Base-by-base conservation (phyloP, 768 basidiomycete genomes). In the Pulveroboletus frians region DNA sequence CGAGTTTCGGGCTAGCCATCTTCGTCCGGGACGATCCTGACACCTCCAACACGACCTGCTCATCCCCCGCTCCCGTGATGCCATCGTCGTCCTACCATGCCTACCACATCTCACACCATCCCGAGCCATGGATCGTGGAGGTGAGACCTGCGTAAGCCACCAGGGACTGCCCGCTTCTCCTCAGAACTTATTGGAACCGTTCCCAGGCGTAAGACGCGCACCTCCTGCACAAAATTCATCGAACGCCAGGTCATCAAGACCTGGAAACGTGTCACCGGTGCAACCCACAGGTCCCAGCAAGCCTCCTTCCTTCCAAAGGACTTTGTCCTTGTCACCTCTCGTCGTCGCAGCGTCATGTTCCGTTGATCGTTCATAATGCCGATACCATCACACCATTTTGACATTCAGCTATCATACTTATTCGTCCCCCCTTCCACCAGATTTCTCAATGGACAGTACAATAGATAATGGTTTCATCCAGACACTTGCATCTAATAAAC, bases 221-320 rank as follows among this genome's bases (percentile, higher is more conserved):
- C 43, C 9, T 70, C 78, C 4, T 67, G 66, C 54, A 65, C 72
- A 11, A 81, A 79, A 52, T 66, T 64, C 57, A 63, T 85, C 49
- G 76, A 81, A 58, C 81, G 84, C 47, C 79, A 77, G 61, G 66
- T 84, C 51, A 65, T 85, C 46, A 68, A 72, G 37, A 71, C 75
- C 9, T 85, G 84, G 84, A 85, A 85, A 59, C 66, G 73, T 34
- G 65, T 85, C 58, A 83, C 81, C 21, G 69, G 73, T 20, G 67
- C 70, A 27, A 73, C 77, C 29, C 79, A 78, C 53, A 80, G 73
- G 46, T 69, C 69, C 30, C 73, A 76, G 21, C 76, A 79, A 36
- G 71, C 73, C 5, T 81, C 83, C 3, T 61, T 76, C 58, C 69
- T 83, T 41, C 75, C 78, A 27, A 73, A 75, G 20, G 82, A 81